Evolutionary conservation across 2,329 filamentous ascomycete species (phyloP).

Genomic region (Talaromyces sp.): DNA sequence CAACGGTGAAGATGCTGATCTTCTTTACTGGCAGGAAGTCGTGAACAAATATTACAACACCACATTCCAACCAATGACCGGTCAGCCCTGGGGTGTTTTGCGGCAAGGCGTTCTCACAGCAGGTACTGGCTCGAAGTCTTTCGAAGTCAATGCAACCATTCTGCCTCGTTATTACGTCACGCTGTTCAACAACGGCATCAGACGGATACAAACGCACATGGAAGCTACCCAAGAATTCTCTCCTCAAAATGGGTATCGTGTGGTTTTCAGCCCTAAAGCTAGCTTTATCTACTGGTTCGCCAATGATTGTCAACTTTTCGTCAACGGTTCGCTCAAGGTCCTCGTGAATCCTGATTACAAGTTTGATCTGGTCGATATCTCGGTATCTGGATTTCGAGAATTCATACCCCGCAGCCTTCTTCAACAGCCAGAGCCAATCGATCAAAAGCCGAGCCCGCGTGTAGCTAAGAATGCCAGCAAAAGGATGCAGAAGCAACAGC

Average conservation of each 20-base stretch:
- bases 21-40: conserved; percentile 75
- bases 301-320: conserved; percentile 76
- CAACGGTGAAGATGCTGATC: conserved; percentile 60
- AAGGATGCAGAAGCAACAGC: conserved; percentile 47
- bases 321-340: conserved; percentile 70
- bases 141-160: conserved; percentile 77
- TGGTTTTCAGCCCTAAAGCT: conserved; percentile 70
- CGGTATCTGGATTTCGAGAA: conserved; percentile 72
- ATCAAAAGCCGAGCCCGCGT: conserved; percentile 57
- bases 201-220: conserved; percentile 78
- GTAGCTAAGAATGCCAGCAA: conserved; percentile 55
- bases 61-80: conserved; percentile 54
- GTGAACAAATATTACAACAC: conserved; percentile 69
- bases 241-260: conserved; percentile 62
- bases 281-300: conserved; percentile 88
- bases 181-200: conserved; percentile 81
- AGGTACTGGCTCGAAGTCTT: conserved; percentile 67
- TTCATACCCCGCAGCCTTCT: conserved; percentile 68
- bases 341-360: conserved; percentile 75
- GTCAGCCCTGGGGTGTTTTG: conserved; percentile 54
- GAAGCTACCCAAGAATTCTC: conserved; percentile 61
- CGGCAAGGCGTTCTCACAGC: conserved; percentile 61
- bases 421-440: conserved; percentile 46
- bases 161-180: conserved; percentile 86
- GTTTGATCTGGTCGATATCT: conserved; percentile 81